Conservation (phyloP, 2,329 filamentous ascomycete species). For the Scopulariopsis brevicaulis region DNA sequence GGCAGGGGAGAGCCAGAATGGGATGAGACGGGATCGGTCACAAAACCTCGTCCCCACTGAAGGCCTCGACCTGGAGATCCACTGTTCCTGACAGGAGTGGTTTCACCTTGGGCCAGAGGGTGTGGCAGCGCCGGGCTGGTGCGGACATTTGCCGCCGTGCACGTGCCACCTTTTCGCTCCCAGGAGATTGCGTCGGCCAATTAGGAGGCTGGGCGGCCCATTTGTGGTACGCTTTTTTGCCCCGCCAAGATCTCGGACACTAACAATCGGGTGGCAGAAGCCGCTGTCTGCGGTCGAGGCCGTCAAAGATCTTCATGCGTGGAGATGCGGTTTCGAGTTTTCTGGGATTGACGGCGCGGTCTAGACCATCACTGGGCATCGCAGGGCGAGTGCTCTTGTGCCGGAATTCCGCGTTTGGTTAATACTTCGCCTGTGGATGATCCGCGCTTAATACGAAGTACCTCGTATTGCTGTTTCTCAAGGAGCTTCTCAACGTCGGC, state of each 20-base stretch:
- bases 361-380: neutral
- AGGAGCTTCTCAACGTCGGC: too few species aligned
- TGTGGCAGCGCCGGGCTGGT: neutral
- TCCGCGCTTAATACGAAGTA: too few species aligned
- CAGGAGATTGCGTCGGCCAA: neutral
- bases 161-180: neutral
- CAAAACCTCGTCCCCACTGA: neutral
- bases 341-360: neutral
- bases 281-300: neutral
- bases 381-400: neutral
- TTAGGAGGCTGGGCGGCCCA: neutral
- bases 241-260: neutral
- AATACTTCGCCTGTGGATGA: too few species aligned
- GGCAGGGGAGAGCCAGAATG: neutral
- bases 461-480: too few species aligned
- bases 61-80: conserved; percentile 2
- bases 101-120: conserved; percentile 1
- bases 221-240: too few species aligned
- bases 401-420: too few species aligned
- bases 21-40: conserved; percentile 2
- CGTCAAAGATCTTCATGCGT: neutral
- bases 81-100: conserved; percentile 3
- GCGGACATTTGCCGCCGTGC: neutral
- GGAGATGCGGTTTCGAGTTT: neutral
- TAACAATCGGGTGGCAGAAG: neutral